phyloP scores from a whole-genome alignment of 805 yeast genomes.

The Ogataea methylovora region DNA sequence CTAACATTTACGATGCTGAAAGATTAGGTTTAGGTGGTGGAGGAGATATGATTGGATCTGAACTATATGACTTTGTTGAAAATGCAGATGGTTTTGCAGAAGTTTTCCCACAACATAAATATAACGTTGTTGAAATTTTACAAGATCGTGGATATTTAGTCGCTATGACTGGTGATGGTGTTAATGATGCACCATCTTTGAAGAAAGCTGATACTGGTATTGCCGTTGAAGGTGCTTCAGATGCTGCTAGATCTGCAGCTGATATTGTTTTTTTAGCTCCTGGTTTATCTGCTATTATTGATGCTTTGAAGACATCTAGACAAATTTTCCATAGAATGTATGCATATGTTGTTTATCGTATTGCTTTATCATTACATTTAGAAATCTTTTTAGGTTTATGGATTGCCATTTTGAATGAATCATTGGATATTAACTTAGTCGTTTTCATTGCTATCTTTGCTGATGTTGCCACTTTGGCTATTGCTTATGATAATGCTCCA shows the following conservation, averaged over 20 bases:
- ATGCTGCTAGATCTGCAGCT: constrained; percentile 95
- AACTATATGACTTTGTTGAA: constrained; percentile 94
- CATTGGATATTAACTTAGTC: constrained; percentile 83
- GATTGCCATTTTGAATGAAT: constrained; percentile 88
- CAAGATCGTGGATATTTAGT: constrained; percentile 95
- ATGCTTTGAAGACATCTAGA: constrained; percentile 90
- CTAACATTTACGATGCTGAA: constrained; percentile 95
- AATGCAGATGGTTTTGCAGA: constrained; percentile 98
- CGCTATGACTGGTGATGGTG: constrained; percentile 99
- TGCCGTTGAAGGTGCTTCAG: constrained; percentile 98
- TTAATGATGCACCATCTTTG: constrained; percentile 95
- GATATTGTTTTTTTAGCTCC: constrained; percentile 94
- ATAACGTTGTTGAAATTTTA: constrained; percentile 90
- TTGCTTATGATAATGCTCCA: constrained; percentile 97
- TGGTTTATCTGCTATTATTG: constrained; percentile 91
- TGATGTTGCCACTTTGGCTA: constrained; percentile 94
- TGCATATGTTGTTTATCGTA: constrained; percentile 96
- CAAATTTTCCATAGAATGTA: constrained; percentile 99
- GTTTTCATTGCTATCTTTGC: constrained; percentile 97
- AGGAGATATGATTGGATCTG: constrained; percentile 95
- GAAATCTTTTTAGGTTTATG: constrained; percentile 93
- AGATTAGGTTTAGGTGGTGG: constrained; percentile 90
- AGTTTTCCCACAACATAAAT: constrained; percentile 97
- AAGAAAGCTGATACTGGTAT: constrained; percentile 96
- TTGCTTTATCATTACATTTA: constrained; percentile 90